Percentiles rank a stretch among this genome's conserved stretches.
phyloP scores from a whole-genome alignment of 345 rosid species.

The Lepidium africanum region DNA sequence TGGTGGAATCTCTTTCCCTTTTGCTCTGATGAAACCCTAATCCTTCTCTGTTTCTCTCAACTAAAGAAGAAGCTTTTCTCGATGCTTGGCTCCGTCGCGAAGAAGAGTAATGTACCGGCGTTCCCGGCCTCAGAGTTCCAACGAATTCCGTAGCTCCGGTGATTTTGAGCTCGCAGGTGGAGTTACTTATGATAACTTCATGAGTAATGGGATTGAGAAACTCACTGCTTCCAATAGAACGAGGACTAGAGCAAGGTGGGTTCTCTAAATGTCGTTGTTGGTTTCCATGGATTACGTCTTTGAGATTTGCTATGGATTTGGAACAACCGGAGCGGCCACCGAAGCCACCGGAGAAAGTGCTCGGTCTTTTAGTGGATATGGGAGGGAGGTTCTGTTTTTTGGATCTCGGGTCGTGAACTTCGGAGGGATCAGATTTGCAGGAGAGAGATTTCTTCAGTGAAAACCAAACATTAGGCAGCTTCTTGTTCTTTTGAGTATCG shows the following conservation, averaged over 20 bases:
- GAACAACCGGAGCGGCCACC: conserved; percentile 75
- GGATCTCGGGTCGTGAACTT: conserved; percentile 49
- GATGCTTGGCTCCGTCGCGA: conserved; percentile 39
- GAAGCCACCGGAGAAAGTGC: neutral
- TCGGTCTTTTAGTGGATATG: conserved; percentile 43
- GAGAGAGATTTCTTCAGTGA: conserved; percentile 52
- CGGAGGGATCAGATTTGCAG: conserved; percentile 49
- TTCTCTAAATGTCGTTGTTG: conserved; percentile 75
- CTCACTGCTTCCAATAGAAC: conserved; percentile 98
- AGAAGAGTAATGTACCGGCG: conserved; percentile 71
- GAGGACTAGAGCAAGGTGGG: conserved; percentile 96
- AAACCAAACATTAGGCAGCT: conserved; percentile 58
- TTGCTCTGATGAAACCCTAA: conserved; percentile 33
- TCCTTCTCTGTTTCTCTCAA: conserved; percentile 51
- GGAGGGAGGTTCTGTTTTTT: conserved; percentile 44
- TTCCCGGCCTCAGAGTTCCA: conserved; percentile 80
- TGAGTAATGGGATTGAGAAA: conserved; percentile 93
- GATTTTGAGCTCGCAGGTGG: conserved; percentile 92
- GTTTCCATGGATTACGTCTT: conserved; percentile 93
- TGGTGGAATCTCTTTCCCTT: conserved; percentile 40
- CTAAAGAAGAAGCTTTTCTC: conserved; percentile 22
- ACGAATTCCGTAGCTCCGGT: conserved; percentile 51
- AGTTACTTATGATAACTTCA: conserved; percentile 78
- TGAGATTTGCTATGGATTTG: conserved; percentile 91
- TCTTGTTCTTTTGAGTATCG: conserved; percentile 4